Conservation (phyloP, 2,329 filamentous ascomycete genomes). For the Dactylellina haptotyla region DNA sequence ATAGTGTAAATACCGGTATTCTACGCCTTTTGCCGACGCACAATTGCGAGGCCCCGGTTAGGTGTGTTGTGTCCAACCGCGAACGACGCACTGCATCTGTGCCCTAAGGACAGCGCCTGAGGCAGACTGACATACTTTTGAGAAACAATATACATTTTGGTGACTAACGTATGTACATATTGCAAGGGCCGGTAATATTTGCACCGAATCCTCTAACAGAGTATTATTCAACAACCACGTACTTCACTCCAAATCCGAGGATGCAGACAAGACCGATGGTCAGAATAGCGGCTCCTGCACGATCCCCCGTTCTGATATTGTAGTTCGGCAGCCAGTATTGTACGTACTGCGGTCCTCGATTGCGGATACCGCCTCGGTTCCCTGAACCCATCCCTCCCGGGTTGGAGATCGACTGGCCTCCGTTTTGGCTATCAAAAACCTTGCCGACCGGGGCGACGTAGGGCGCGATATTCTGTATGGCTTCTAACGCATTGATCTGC, state of each 20-base stretch:
- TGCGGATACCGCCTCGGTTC: conserved; percentile 29
- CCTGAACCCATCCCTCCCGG: conserved; percentile 50
- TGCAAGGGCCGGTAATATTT: too few relatives aligned
- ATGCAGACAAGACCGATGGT: conserved; percentile 21
- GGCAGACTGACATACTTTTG: too few relatives aligned
- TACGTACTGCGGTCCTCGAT: conserved; percentile 32
- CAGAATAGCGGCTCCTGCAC: conserved; percentile 32
- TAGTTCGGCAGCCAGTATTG: conserved; percentile 30
- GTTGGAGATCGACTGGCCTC: conserved; percentile 69
- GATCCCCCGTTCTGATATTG: conserved; percentile 24
- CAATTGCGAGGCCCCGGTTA: too few relatives aligned
- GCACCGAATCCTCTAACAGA: too few relatives aligned
- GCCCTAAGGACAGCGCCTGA: too few relatives aligned
- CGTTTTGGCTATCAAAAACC: conserved; percentile 66
- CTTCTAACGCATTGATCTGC: conserved; percentile 74
- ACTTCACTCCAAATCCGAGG: conserved; percentile 21
- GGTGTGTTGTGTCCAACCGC: too few relatives aligned
- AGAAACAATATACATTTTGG: too few relatives aligned
- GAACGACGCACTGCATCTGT: too few relatives aligned
- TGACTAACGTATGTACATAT: too few relatives aligned
- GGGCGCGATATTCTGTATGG: conserved; percentile 70
- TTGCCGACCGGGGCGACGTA: conserved; percentile 60
- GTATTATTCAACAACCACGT: too few relatives aligned
- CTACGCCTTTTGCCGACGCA: too few relatives aligned
- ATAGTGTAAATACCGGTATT: too few relatives aligned